Conservation (phyloP, 139 green algal species). For the Ulvella scutata region DNA sequence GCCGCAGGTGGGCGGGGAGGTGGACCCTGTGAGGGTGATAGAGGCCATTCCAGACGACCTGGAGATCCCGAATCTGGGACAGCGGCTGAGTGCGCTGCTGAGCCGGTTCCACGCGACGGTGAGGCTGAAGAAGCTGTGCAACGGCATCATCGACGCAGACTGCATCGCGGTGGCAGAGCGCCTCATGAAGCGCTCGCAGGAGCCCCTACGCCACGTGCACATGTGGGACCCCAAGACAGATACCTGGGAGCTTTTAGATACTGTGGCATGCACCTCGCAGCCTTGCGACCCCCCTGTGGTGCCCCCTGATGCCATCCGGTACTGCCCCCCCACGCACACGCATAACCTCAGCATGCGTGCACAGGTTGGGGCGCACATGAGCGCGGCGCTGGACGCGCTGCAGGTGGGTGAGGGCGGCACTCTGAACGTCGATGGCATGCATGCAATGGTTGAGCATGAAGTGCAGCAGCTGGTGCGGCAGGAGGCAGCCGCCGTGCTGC, state of each 20-base stretch:
- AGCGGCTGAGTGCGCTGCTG: slow-evolving; percentile 78
- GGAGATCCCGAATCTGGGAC: slow-evolving; percentile 45
- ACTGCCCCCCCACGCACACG: not conserved
- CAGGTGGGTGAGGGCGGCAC: not conserved
- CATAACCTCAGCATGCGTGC: not conserved
- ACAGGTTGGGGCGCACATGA: not conserved
- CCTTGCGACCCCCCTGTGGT: not conserved
- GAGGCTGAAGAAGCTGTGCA: slow-evolving; percentile 51
- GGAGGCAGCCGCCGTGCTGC: not conserved
- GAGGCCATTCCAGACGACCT: slow-evolving; percentile 59
- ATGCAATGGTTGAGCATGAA: not conserved
- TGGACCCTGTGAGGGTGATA: slow-evolving; percentile 76
- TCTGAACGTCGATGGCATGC: not conserved
- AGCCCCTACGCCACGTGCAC: slow-evolving; percentile 5
- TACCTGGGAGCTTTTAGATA: slow-evolving; percentile 1
- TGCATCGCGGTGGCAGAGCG: slow-evolving; percentile 35
- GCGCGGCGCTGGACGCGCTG: not conserved
- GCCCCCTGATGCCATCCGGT: not conserved
- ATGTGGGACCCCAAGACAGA: not conserved
- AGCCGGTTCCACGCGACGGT: slow-evolving; percentile 58
- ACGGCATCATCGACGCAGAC: slow-evolving; percentile 66
- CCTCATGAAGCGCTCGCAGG: slow-evolving; percentile 11
- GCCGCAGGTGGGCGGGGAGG: slow-evolving; percentile 45
- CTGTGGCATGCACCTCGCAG: not conserved
- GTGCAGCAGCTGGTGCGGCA: not conserved